A percentile compares a stretch with the other conserved stretches of the same genome.
Conservation (phyloP, 164 flowering plant species). For the Euptelea pleiosperma region DNA sequence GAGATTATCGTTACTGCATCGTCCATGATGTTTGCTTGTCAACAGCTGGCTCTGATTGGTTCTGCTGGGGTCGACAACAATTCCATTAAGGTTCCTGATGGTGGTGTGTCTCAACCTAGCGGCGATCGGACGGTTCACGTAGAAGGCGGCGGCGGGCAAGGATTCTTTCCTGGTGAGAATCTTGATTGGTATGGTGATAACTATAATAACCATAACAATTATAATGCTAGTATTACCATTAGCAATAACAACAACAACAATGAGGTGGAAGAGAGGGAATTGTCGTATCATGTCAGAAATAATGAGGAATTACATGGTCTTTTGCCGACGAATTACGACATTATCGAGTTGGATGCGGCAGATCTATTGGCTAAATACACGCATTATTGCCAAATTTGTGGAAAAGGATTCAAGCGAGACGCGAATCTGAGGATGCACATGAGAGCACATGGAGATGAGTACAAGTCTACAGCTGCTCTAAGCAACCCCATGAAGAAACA, state of each 20-base stretch:
- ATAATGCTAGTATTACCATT: neutral
- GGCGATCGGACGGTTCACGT: neutral
- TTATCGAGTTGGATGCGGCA: constrained; percentile 46
- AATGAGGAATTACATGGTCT: constrained; percentile 3
- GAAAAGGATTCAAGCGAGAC: constrained; percentile 81
- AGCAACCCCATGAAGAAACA: constrained; percentile 38
- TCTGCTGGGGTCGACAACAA: neutral
- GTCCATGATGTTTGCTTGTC: constrained; percentile 64
- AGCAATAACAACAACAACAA: neutral
- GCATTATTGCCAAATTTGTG: constrained; percentile 65
- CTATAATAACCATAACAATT: constrained; percentile 2
- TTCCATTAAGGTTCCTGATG: constrained; percentile 6
- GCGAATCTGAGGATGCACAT: constrained; percentile 88
- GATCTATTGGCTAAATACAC: constrained; percentile 61
- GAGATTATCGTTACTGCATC: constrained; percentile 61
- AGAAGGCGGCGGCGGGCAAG: constrained; percentile 16
- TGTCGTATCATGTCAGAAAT: neutral
- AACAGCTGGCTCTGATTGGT: constrained; percentile 34
- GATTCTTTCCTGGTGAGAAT: constrained; percentile 15
- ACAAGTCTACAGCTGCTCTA: constrained; percentile 52
- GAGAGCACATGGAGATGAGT: constrained; percentile 84
- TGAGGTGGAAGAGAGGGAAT: constrained; percentile 4
- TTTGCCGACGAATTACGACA: constrained; percentile 18
- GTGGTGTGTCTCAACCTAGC: constrained; percentile 1
- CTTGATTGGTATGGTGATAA: constrained; percentile 24